Evolutionary conservation across 1,284 basidiomycete genomes (phyloP).

Genomic region (Moniliophthora roreri): DNA sequence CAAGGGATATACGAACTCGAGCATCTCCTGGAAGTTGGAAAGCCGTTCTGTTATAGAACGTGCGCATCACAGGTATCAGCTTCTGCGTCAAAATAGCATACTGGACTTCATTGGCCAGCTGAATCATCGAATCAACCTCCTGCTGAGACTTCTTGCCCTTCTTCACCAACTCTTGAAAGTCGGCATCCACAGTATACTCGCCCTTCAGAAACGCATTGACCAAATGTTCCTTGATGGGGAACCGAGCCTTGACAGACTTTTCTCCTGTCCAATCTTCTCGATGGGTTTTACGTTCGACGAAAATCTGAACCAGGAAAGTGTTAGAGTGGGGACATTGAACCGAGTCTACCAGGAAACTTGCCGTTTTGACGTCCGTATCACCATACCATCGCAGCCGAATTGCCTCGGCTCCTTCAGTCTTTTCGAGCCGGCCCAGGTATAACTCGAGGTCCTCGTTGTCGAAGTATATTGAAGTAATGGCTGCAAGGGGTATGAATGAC

Average conservation of each 20-base stretch:
- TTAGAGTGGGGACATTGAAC: background rate
- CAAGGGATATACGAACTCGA: conserved; percentile 95
- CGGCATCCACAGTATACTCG: conserved; percentile 92
- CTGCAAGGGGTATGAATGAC: conserved; percentile 30
- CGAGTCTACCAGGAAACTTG: conserved; percentile 32
- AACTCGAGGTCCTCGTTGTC: conserved; percentile 96
- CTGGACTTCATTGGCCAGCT: conserved; percentile 95
- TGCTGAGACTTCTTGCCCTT: conserved; percentile 95
- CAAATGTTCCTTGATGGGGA: conserved; percentile 94
- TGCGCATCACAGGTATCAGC: conserved; percentile 88
- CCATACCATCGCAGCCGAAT: conserved; percentile 98
- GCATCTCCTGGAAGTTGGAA: conserved; percentile 99
- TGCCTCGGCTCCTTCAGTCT: conserved; percentile 98
- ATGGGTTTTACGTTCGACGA: conserved; percentile 98
- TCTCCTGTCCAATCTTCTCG: conserved; percentile 99
- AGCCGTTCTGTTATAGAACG: conserved; percentile 99
- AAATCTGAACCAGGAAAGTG: conserved; percentile 59
- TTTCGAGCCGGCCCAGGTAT: conserved; percentile 97
- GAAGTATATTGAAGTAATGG: conserved; percentile 88
- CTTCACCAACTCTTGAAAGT: conserved; percentile 86
- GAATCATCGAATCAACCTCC: conserved; percentile 94
- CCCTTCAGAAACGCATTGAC: conserved; percentile 92
- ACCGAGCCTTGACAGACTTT: conserved; percentile 98
- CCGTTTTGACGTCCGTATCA: conserved; percentile 81
- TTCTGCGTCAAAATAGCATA: conserved; percentile 88